phyloP scores from a whole-genome alignment of 2,329 filamentous ascomycete species.

The Xylariaceae sp. region DNA sequence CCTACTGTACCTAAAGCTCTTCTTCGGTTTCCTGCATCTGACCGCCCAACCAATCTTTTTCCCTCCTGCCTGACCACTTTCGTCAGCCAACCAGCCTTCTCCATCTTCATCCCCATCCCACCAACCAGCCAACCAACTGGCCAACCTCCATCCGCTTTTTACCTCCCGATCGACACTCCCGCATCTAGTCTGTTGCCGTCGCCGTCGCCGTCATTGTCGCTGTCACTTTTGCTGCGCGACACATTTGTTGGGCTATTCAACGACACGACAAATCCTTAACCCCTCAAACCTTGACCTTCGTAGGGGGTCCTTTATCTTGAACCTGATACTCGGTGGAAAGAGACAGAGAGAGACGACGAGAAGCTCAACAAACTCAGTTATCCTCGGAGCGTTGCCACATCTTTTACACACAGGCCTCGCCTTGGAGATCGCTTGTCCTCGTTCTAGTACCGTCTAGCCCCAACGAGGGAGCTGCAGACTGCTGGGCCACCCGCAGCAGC shows the following conservation, averaged over 20 bases:
- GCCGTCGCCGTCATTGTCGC: background rate
- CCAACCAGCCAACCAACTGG: constrained; percentile 26
- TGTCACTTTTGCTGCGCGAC: constrained; percentile 18
- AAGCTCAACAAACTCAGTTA: background rate
- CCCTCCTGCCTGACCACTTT: constrained; percentile 36
- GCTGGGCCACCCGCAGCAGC: constrained; percentile 41
- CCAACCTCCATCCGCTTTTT: constrained; percentile 27
- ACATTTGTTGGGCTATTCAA: too few relatives aligned
- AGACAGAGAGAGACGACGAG: background rate
- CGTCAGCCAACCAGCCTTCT: constrained; percentile 38
- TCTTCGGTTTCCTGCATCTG: constrained; percentile 41
- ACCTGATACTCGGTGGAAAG: background rate
- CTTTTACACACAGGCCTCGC: constrained; percentile 10
- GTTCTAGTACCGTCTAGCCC: constrained; percentile 20
- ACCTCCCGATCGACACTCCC: constrained; percentile 26
- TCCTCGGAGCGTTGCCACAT: constrained; percentile 6
- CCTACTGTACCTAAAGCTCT: constrained; percentile 20
- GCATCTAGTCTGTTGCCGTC: constrained; percentile 5
- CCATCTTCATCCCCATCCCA: constrained; percentile 27
- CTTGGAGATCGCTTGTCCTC: constrained; percentile 6
- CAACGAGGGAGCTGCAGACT: constrained; percentile 41
- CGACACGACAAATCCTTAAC: too few relatives aligned
- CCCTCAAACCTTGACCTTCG: background rate
- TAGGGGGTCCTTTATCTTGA: background rate
- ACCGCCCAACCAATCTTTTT: constrained; percentile 39